A percentile compares a stretch with the other conserved stretches of the same genome.
Conservation (phyloP, 768 basidiomycete species). For the Tephrocybe sp. region DNA sequence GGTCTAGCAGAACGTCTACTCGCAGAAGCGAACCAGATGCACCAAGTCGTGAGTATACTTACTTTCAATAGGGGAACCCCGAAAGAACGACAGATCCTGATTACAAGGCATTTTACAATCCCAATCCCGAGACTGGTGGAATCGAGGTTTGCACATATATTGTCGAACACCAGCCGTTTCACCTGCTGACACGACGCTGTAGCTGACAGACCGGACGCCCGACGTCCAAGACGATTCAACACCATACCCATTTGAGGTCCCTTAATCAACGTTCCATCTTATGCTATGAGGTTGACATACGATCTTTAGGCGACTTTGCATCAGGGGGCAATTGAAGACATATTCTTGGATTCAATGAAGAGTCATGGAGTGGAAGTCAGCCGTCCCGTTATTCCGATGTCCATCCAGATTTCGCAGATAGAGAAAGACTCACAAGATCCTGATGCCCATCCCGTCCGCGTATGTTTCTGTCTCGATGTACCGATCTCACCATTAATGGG, state of each 20-base stretch:
- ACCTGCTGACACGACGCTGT: not conserved
- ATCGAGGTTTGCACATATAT: constrained; percentile 48
- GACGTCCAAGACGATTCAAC: constrained; percentile 64
- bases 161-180: not conserved
- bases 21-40: constrained; percentile 66
- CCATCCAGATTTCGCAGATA: constrained; percentile 46
- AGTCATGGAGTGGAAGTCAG: constrained; percentile 46
- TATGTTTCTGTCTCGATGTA: constrained; percentile 17
- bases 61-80: not conserved
- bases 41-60: constrained; percentile 55
- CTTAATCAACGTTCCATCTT: not conserved
- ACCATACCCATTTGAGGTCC: constrained; percentile 71
- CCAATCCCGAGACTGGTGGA: constrained; percentile 48
- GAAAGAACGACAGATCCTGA: not conserved
- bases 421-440: constrained; percentile 41
- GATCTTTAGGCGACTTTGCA: constrained; percentile 50
- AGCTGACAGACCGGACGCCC: constrained; percentile 64
- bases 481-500: not conserved
- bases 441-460: constrained; percentile 35
- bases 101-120: constrained; percentile 75
- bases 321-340: constrained; percentile 62
- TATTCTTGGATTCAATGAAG: constrained; percentile 58
- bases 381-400: constrained; percentile 48
- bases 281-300: not conserved
- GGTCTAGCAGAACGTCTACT: constrained; percentile 68